phyloP scores from a whole-genome alignment of 1,284 basidiomycete species.

The Neonothopanus nambi region DNA sequence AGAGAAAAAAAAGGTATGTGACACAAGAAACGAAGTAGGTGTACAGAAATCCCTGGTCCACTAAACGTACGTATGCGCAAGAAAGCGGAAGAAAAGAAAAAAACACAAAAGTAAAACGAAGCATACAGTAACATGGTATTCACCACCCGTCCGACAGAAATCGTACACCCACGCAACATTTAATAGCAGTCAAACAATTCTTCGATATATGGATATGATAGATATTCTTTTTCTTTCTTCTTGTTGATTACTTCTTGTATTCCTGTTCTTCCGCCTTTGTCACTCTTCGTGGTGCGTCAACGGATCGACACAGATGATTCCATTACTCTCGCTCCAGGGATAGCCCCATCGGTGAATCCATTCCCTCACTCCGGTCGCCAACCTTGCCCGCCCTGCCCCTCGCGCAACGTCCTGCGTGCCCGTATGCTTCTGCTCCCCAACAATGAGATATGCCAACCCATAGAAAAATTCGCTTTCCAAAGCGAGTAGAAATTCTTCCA shows the following conservation, averaged over 20 bases:
- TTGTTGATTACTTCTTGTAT: neutral
- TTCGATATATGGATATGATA: too few species aligned
- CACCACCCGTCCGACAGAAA: neutral
- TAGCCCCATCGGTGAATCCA: slow-evolving; percentile 93
- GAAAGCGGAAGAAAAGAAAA: neutral
- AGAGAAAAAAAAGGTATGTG: neutral
- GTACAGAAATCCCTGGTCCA: neutral
- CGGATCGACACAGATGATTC: slow-evolving; percentile 86
- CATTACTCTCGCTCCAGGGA: slow-evolving; percentile 93
- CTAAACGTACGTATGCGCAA: too few species aligned
- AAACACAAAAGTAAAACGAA: neutral
- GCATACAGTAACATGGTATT: neutral
- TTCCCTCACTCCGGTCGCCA: slow-evolving; percentile 84
- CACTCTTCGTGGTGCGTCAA: slow-evolving; percentile 67
- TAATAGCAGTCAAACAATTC: too few species aligned
- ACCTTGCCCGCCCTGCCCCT: slow-evolving; percentile 78
- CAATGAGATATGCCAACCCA: slow-evolving; percentile 84
- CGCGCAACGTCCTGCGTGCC: slow-evolving; percentile 82
- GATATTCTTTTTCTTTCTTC: neutral
- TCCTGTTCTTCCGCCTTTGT: slow-evolving; percentile 1
- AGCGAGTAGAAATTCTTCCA: slow-evolving; percentile 87
- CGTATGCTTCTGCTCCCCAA: slow-evolving; percentile 96
- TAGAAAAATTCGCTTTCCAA: slow-evolving; percentile 87
- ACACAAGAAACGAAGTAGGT: neutral
- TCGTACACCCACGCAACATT: too few species aligned